Percentiles rank a stretch among this genome's conserved stretches.
These are phyloP conservation scores for Phalaenopsis hybrid DNA, from an alignment of 116 monocot species.

Conservation along the genomic window DNA sequence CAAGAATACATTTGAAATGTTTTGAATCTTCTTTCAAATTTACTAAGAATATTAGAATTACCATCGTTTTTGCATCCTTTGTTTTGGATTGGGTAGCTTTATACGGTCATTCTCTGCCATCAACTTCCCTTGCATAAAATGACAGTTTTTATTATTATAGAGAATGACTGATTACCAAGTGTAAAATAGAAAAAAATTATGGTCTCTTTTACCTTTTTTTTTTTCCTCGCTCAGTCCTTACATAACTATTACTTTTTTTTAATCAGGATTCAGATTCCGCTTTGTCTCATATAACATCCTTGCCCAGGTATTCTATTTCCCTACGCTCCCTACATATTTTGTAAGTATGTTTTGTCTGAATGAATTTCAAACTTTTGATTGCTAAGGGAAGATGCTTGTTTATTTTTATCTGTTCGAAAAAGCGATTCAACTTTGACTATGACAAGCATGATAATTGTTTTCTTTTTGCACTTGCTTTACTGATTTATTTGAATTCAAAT, in stretches of 20 bases:
- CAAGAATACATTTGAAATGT: background rate
- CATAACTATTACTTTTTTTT: background rate
- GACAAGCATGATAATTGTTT: background rate
- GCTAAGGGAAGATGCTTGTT: background rate
- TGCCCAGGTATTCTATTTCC: background rate
- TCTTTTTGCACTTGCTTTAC: background rate
- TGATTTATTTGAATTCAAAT: background rate
- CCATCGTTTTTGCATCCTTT: background rate
- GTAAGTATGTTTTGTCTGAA: background rate
- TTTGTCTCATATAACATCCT: conserved; percentile 8
- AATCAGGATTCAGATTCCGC: background rate
- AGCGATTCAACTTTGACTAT: background rate
- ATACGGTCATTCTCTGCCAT: background rate
- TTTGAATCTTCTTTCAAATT: background rate
- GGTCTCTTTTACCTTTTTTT: background rate
- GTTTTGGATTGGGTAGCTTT: background rate
- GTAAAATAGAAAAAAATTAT: background rate
- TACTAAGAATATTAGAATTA: background rate
- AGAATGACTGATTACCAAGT: background rate
- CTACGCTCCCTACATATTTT: background rate
- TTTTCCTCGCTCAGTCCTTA: background rate
- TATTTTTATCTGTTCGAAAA: too few species aligned
- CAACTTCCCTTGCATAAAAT: background rate
- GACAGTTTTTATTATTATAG: background rate
- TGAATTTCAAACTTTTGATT: background rate